Percentiles rank a stretch among this genome's conserved stretches.
These are phyloP conservation scores for Pueraria montana DNA, from an alignment of 306 rosid species.

Conservation along the genomic window DNA sequence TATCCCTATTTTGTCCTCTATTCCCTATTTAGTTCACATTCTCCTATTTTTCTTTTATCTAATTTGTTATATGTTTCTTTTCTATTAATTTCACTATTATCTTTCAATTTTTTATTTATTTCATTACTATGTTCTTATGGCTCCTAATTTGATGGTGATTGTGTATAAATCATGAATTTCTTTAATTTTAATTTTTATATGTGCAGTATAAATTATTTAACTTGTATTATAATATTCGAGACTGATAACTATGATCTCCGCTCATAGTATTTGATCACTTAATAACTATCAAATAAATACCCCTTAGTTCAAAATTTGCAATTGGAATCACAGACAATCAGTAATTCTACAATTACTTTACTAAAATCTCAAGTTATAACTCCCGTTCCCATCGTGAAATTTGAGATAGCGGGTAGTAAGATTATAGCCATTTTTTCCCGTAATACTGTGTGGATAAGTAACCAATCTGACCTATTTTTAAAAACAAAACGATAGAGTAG, in stretches of 20 bases:
- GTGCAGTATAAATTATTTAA: too few relatives aligned
- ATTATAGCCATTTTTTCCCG: not conserved
- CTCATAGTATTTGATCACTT: not conserved
- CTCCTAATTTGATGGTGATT: not conserved
- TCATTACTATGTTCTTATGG: not conserved
- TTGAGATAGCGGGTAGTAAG: constrained; percentile 4
- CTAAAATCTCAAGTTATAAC: constrained; percentile 16
- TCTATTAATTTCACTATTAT: too few relatives aligned
- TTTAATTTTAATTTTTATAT: too few relatives aligned
- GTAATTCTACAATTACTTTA: not conserved
- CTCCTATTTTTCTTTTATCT: too few relatives aligned
- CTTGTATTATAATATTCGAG: too few relatives aligned
- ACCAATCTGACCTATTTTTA: constrained; percentile 7
- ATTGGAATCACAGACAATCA: constrained; percentile 1
- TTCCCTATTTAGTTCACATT: too few relatives aligned
- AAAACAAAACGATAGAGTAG: constrained; percentile 10
- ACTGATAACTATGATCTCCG: not conserved
- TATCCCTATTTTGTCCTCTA: too few relatives aligned
- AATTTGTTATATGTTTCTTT: too few relatives aligned
- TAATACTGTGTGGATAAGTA: not conserved
- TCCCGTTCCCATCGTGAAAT: not conserved
- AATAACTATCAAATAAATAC: not conserved
- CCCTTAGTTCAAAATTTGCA: constrained; percentile 3
- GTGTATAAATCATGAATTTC: too few relatives aligned
- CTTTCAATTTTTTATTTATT: too few relatives aligned